Conservation (phyloP, 169 alveolate genomes). For the Eimeria praecox region DNA sequence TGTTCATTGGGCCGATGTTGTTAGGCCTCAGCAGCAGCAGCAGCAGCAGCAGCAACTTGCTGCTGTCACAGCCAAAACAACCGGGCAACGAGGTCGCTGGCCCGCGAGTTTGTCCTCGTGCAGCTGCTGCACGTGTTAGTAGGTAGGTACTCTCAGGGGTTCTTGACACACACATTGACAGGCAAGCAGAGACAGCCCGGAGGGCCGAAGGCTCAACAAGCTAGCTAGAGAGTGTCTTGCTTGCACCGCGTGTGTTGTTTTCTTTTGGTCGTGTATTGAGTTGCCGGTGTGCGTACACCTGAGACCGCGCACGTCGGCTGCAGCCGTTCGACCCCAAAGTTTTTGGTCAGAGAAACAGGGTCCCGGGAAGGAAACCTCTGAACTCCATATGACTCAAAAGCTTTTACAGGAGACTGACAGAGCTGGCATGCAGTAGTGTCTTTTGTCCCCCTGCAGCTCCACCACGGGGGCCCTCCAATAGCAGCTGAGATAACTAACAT, state of each 20-base stretch:
- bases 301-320: constrained; percentile 17
- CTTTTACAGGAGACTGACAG: background rate
- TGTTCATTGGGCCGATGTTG: background rate
- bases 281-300: constrained; percentile 14
- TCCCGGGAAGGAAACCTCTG: background rate
- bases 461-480: background rate
- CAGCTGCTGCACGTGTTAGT: constrained; percentile 25
- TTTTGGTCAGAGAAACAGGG: constrained; percentile 22
- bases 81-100: background rate
- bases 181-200: constrained; percentile 22
- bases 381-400: background rate
- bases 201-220: background rate
- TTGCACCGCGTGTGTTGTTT: background rate
- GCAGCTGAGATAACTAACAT: background rate
- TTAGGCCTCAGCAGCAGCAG: background rate
- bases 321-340: constrained; percentile 38
- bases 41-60: constrained; percentile 1
- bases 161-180: background rate
- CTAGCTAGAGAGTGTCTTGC: background rate
- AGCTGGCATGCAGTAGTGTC: background rate
- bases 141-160: background rate
- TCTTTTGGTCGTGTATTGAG: background rate
- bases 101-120: constrained; percentile 14
- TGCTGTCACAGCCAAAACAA: background rate
- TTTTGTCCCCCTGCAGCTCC: background rate